A percentile compares a stretch with the other conserved stretches of the same genome.
Conservation (phyloP, 2,329 filamentous ascomycete species). For the Hawksworthiomyces lignivorus region DNA sequence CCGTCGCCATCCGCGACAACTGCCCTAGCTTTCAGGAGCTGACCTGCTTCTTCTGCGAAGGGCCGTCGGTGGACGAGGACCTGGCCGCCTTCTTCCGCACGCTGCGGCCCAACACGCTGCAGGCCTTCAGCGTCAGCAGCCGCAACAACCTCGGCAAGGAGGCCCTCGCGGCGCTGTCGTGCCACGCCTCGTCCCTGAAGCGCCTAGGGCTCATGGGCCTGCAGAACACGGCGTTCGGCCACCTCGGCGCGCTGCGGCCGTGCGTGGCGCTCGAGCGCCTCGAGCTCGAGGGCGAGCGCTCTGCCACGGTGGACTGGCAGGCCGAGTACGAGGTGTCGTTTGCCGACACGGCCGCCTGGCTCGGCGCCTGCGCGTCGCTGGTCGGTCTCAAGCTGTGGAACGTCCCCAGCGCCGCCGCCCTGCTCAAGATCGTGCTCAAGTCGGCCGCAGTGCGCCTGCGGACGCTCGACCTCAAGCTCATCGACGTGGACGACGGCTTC, state of each 20-base stretch:
- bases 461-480: slow-evolving; percentile 38
- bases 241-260: slow-evolving; percentile 22
- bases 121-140: slow-evolving; percentile 50
- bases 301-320: slow-evolving; percentile 16
- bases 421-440: slow-evolving; percentile 40
- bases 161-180: slow-evolving; percentile 47
- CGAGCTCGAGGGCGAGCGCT: slow-evolving; percentile 22
- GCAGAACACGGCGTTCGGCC: slow-evolving; percentile 19
- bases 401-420: slow-evolving; percentile 43
- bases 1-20: slow-evolving; percentile 44
- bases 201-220: slow-evolving; percentile 25
- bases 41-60: slow-evolving; percentile 42
- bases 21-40: slow-evolving; percentile 57
- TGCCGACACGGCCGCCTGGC: slow-evolving; percentile 23
- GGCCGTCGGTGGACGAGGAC: slow-evolving; percentile 44
- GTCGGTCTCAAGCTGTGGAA: slow-evolving; percentile 40
- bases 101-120: slow-evolving; percentile 49
- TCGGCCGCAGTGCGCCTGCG: slow-evolving; percentile 35
- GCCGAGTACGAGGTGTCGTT: slow-evolving; percentile 18
- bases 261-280: slow-evolving; percentile 29
- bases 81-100: slow-evolving; percentile 51
- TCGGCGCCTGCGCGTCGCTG: slow-evolving; percentile 35
- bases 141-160: slow-evolving; percentile 44
- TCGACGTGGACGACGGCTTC: slow-evolving; percentile 42
- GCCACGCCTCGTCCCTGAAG: slow-evolving; percentile 28